These are phyloP conservation scores for Saposhnikovia divaricata DNA, from an alignment of 129 eudicot species.

Conservation along the genomic window DNA sequence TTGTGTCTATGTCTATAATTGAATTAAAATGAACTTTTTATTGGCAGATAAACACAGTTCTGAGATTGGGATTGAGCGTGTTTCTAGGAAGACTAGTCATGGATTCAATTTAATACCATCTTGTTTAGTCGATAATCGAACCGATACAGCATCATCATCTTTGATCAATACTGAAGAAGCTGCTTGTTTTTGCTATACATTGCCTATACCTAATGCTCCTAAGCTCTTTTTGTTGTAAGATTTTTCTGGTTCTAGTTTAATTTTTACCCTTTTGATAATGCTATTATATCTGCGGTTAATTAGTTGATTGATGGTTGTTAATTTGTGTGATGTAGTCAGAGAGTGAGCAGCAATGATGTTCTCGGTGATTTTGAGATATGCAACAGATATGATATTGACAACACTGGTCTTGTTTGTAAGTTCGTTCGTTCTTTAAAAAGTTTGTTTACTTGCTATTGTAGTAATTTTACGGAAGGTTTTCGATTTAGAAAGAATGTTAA, in stretches of 20 bases:
- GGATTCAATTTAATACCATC: slow-evolving; percentile 78
- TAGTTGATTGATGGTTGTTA: slow-evolving; percentile 9
- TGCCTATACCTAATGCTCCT: slow-evolving; percentile 46
- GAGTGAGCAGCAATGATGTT: slow-evolving; percentile 48
- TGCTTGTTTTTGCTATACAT: slow-evolving; percentile 58
- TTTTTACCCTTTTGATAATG: neutral
- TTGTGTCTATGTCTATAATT: too few species aligned
- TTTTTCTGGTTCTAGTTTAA: neutral
- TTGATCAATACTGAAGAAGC: slow-evolving; percentile 33
- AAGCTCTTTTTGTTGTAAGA: slow-evolving; percentile 49
- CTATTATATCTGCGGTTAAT: neutral
- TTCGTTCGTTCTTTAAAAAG: slow-evolving; percentile 15
- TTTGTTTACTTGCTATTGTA: neutral
- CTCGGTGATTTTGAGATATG: slow-evolving; percentile 77
- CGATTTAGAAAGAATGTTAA: neutral
- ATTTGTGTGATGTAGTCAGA: slow-evolving; percentile 55
- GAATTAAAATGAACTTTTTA: too few species aligned
- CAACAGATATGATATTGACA: slow-evolving; percentile 77
- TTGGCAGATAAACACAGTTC: slow-evolving; percentile 35
- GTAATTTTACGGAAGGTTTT: neutral
- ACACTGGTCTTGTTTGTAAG: slow-evolving; percentile 98
- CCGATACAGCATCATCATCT: neutral
- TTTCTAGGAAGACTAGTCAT: slow-evolving; percentile 55
- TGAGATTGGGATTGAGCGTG: slow-evolving; percentile 25
- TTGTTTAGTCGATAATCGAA: slow-evolving; percentile 19